Evolutionary conservation across 495 filamentous ascomycete species (phyloP).

Genomic region (Tetracladium marchalianum): DNA sequence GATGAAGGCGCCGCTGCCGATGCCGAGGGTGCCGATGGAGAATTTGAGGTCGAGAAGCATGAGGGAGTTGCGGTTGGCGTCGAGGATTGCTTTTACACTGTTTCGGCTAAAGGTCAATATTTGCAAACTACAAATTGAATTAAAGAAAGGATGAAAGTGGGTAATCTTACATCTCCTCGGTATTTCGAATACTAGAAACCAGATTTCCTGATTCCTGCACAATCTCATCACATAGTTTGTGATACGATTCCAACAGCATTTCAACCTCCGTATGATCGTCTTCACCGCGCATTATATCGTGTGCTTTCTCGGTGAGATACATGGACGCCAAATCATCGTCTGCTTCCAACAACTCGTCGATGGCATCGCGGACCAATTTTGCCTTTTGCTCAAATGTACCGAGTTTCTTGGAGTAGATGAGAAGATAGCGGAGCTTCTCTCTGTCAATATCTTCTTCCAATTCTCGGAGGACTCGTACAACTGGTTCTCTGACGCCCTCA

Average conservation of each 20-base stretch:
- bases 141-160: neutral
- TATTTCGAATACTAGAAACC: constrained; percentile 93
- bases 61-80: constrained; percentile 95
- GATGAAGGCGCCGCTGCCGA: constrained; percentile 87
- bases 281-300: constrained; percentile 62
- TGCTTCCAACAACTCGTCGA: constrained; percentile 93
- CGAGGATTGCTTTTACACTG: constrained; percentile 92
- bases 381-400: constrained; percentile 98
- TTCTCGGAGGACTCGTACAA: constrained; percentile 77
- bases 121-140: neutral
- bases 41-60: constrained; percentile 98
- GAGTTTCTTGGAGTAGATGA: constrained; percentile 89
- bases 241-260: constrained; percentile 92
- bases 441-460: constrained; percentile 95
- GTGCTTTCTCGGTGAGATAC: constrained; percentile 83
- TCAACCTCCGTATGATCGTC: constrained; percentile 95
- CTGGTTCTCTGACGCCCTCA: constrained; percentile 82
- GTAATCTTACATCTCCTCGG: constrained; percentile 82
- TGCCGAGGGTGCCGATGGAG: constrained; percentile 84
- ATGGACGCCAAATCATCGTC: constrained; percentile 92
- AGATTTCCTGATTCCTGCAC: constrained; percentile 89
- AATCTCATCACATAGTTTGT: constrained; percentile 96
- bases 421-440: constrained; percentile 79
- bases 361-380: constrained; percentile 84
- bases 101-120: constrained; percentile 4